Conservation (phyloP, 73 alveolate genomes). For the Tetrahymena borealis region DNA sequence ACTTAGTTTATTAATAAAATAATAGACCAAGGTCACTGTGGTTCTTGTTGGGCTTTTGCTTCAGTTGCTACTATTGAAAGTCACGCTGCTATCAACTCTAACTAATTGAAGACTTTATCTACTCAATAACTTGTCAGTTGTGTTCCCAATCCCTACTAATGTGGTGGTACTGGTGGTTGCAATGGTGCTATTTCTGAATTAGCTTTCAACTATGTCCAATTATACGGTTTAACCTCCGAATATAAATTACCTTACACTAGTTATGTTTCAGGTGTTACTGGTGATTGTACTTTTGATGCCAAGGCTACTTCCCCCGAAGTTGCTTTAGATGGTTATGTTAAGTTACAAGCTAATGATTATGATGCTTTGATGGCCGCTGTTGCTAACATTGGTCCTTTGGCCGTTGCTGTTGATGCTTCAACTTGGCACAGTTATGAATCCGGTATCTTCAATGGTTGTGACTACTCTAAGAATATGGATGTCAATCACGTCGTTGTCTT, state of each 20-base stretch:
- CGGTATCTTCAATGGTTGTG: conserved; percentile 30
- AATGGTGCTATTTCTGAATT: not conserved
- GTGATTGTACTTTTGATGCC: not conserved
- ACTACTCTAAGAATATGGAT: not conserved
- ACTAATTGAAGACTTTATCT: conserved; percentile 26
- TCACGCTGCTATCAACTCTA: not conserved
- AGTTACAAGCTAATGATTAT: conserved; percentile 22
- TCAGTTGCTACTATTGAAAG: conserved; percentile 34
- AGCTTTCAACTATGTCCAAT: not conserved
- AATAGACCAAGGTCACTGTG: conserved; percentile 74
- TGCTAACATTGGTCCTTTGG: conserved; percentile 23
- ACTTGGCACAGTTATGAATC: conserved; percentile 33
- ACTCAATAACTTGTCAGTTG: conserved; percentile 70
- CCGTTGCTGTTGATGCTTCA: conserved; percentile 51
- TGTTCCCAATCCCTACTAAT: conserved; percentile 37
- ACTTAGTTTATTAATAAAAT: not conserved
- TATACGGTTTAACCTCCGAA: not conserved
- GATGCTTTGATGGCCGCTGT: not conserved
- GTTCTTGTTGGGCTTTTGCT: conserved; percentile 91
- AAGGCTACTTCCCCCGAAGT: not conserved
- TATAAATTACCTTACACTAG: not conserved
- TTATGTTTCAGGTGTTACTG: not conserved
- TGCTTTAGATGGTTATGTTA: conserved; percentile 39
- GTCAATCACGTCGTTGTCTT: conserved; percentile 52
- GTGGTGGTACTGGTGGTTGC: conserved; percentile 48